phyloP scores from a whole-genome alignment of 768 basidiomycete genomes.

The Collybia nuda region DNA sequence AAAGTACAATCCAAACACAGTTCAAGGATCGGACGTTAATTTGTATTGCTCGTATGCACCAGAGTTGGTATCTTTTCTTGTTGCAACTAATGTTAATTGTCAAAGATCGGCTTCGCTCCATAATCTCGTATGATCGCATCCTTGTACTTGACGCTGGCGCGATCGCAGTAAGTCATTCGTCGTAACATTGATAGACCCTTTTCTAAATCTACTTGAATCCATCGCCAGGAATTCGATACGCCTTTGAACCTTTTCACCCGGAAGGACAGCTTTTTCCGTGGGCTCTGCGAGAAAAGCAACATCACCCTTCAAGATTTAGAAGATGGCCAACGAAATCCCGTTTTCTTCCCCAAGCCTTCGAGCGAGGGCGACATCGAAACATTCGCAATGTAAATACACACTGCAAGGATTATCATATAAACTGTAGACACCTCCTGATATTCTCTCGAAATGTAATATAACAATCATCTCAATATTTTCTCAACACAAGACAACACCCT shows the following conservation, averaged over 20 bases:
- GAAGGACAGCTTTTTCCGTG: slow-evolving; percentile 54
- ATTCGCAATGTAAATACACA: neutral
- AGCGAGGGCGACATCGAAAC: neutral
- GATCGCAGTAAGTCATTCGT: slow-evolving; percentile 41
- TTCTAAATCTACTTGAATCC: too few species aligned
- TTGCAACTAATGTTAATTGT: neutral
- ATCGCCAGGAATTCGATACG: slow-evolving; percentile 53
- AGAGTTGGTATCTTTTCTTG: slow-evolving; percentile 12
- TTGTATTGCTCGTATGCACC: slow-evolving; percentile 72
- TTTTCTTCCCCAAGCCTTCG: neutral
- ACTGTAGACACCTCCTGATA: too few species aligned
- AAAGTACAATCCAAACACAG: slow-evolving; percentile 71
- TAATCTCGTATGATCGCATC: slow-evolving; percentile 72
- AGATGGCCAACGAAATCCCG: too few species aligned
- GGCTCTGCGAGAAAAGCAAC: slow-evolving; percentile 56
- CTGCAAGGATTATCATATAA: too few species aligned
- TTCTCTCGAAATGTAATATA: too few species aligned
- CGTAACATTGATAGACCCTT: neutral
- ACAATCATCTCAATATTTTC: too few species aligned
- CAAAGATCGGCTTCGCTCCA: slow-evolving; percentile 73
- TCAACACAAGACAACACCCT: neutral
- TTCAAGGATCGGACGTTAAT: slow-evolving; percentile 74
- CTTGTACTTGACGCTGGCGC: slow-evolving; percentile 66
- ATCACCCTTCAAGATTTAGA: slow-evolving; percentile 48
- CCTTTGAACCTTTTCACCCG: slow-evolving; percentile 50